These are phyloP conservation scores for Coniochaeta prunicola DNA, from an alignment of 2,329 filamentous ascomycete species.

Conservation along the genomic window DNA sequence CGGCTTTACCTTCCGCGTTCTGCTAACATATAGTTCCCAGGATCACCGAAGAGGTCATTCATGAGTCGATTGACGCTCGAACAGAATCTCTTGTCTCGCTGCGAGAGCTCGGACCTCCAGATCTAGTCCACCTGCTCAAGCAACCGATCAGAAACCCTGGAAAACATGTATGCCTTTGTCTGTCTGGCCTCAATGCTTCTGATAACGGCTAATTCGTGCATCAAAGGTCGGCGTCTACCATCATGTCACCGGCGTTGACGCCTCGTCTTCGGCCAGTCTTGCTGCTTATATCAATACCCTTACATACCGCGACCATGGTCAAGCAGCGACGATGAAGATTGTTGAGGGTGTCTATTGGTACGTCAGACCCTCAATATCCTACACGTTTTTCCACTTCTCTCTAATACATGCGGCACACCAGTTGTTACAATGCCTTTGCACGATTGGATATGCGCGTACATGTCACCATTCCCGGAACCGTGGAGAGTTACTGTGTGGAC, in stretches of 20 bases:
- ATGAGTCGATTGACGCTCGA: conserved; percentile 86
- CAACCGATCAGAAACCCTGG: conserved; percentile 49
- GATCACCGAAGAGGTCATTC: conserved; percentile 86
- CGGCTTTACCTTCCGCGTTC: conserved; percentile 3
- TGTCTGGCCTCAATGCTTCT: background rate
- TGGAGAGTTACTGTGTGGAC: conserved; percentile 96
- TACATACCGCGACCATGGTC: conserved; percentile 81
- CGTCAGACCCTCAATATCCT: conserved; percentile 12
- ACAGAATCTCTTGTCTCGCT: conserved; percentile 81
- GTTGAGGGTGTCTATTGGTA: conserved; percentile 93
- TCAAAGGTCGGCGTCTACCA: conserved; percentile 84
- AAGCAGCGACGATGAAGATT: conserved; percentile 71
- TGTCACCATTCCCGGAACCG: conserved; percentile 90
- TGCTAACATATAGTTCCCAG: conserved; percentile 36
- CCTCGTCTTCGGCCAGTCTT: conserved; percentile 92
- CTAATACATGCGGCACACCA: conserved; percentile 13
- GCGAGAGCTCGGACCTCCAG: conserved; percentile 89
- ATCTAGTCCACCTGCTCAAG: conserved; percentile 92
- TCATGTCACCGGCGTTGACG: conserved; percentile 95
- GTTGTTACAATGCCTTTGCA: conserved; percentile 98
- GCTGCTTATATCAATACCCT: conserved; percentile 98
- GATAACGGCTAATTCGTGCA: conserved; percentile 8
- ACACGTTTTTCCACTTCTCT: background rate
- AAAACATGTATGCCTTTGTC: conserved; percentile 39
- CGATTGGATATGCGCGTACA: conserved; percentile 97